Base-by-base conservation (phyloP, 768 basidiomycete species). In the Coprinellus aureogranulatus region DNA sequence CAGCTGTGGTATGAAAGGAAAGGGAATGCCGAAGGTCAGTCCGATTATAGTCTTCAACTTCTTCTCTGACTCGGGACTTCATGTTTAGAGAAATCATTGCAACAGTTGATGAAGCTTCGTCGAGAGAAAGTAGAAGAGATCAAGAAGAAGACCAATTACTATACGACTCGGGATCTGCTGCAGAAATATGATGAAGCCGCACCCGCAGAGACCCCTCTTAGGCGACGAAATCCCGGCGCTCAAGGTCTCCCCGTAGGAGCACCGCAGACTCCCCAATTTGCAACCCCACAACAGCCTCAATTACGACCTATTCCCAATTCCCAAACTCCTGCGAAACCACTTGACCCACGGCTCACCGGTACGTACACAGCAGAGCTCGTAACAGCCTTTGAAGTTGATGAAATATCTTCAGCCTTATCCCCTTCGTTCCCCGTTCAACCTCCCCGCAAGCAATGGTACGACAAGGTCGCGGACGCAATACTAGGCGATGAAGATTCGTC, bases 121-220 rank as follows among this genome's bases (percentile, higher is more conserved):
- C 87, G 91, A 20, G 78, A 81, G 23, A 94, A 91, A 67, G 83
- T 99, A 37, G 94, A 96, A 61, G 95, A 97, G 63, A 92, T 98
- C 63, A 99, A 99, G 81, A 93, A 94, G 77, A 94, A 91, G 70
- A 98, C 95, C 1, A 96, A 98, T 64, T 99, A 92, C 71, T 92
- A 99, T 68, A 85, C 84, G 11, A 99, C 94, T 27, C 87, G 90
- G 53, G 92, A 89, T 64, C 79, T 99, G 45, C 78, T 99, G 18
- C 93, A 96, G 68, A 85, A 86, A 57, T 98, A 97, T 65, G 96
- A 96, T 61, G 90, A 90, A 37, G 65, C 74, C 4, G 58, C 74
- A 18, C 67, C 79, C 2, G 59, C 68, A 1, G 69, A 64, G 11
- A 76, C 79, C 1, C 77, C 80, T 14, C 64, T 81, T 46, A 80